Conservation (phyloP, 2,329 filamentous ascomycete species). For the Rhynchosporium graminicola region DNA sequence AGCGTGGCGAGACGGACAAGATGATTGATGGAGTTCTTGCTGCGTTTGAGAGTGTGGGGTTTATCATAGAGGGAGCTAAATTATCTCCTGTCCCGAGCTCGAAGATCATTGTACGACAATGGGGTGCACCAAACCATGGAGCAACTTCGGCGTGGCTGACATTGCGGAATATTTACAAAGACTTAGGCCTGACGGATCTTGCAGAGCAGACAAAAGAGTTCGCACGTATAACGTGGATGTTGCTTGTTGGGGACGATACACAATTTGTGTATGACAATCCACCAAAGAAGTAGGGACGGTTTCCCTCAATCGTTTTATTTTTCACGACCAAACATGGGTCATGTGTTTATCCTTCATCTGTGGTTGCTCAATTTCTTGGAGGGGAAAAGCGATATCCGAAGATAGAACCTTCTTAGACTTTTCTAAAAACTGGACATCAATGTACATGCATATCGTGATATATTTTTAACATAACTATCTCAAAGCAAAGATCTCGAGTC, state of each 20-base stretch:
- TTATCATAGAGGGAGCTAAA: neutral
- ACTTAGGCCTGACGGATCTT: neutral
- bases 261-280: neutral
- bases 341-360: too few relatives aligned
- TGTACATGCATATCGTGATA: too few relatives aligned
- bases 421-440: too few relatives aligned
- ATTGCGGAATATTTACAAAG: neutral
- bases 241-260: neutral
- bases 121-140: neutral
- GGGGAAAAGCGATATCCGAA: too few relatives aligned
- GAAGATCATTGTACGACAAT: neutral
- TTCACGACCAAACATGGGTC: too few relatives aligned
- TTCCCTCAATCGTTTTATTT: too few relatives aligned
- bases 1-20: neutral
- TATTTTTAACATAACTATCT: too few relatives aligned
- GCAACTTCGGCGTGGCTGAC: neutral
- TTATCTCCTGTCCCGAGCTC: neutral
- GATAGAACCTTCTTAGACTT: too few relatives aligned
- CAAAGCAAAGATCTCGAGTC: too few relatives aligned
- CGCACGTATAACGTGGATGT: neutral
- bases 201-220: conserved; percentile 2
- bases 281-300: neutral
- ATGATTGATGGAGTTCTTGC: neutral
- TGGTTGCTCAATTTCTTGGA: too few relatives aligned
- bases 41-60: neutral